Conservation (phyloP, 768 basidiomycete genomes). For the Clitopilus hobsonii region DNA sequence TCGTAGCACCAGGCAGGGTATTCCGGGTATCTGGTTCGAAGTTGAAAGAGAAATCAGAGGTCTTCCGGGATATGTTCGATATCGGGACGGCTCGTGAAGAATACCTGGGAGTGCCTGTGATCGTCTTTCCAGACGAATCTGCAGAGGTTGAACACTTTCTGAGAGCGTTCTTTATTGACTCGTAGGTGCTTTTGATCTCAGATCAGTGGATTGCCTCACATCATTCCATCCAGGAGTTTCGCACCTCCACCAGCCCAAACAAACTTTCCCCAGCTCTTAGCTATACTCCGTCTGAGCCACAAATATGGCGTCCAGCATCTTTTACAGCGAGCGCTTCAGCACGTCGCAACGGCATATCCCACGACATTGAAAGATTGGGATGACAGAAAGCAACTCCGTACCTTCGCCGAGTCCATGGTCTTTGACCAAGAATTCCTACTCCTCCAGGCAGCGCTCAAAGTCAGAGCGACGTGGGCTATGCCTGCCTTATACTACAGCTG, state of each 20-base stretch:
- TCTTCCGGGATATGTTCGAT: slow-evolving; percentile 15
- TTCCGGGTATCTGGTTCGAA: slow-evolving; percentile 11
- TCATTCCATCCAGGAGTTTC: slow-evolving; percentile 7
- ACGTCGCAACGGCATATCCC: slow-evolving; percentile 15
- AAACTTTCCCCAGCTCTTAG: slow-evolving; percentile 9
- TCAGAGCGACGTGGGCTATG: slow-evolving; percentile 13
- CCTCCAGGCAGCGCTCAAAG: slow-evolving; percentile 14
- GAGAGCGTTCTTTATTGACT: neutral
- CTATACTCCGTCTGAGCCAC: slow-evolving; percentile 14
- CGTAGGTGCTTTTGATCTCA: neutral
- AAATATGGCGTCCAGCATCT: slow-evolving; percentile 16
- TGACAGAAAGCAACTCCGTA: slow-evolving; percentile 6
- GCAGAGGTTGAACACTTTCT: slow-evolving; percentile 1
- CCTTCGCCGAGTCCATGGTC: slow-evolving; percentile 9
- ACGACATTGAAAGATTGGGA: slow-evolving; percentile 13
- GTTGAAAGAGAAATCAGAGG: slow-evolving; percentile 11
- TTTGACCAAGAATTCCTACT: slow-evolving; percentile 15
- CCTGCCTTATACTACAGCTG: slow-evolving; percentile 16
- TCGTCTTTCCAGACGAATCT: slow-evolving; percentile 12
- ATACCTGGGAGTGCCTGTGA: slow-evolving; percentile 10
- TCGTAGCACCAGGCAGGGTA: slow-evolving; percentile 11
- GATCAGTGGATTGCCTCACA: neutral
- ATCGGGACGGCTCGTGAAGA: slow-evolving; percentile 11
- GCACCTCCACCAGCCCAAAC: slow-evolving; percentile 12
- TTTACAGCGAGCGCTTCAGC: slow-evolving; percentile 11